phyloP scores from a whole-genome alignment of 495 filamentous ascomycete genomes.

The Annulohypoxylon maeteangense region DNA sequence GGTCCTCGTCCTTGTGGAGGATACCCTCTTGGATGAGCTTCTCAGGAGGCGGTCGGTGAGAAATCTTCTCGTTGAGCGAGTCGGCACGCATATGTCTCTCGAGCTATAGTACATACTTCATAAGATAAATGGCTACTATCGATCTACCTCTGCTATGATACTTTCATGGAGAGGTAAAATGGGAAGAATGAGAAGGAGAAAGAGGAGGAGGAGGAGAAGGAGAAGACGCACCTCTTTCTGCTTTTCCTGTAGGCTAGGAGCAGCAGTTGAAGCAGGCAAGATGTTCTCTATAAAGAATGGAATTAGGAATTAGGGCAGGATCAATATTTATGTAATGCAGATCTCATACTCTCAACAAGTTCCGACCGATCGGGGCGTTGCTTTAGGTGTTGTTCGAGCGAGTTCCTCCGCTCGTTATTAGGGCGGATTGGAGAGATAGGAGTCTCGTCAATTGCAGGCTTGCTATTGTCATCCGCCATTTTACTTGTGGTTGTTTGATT shows the following conservation, averaged over 20 bases:
- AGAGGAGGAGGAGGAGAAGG: neutral
- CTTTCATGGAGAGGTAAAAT: neutral
- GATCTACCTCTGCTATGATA: neutral
- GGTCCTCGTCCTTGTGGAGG: conserved; percentile 73
- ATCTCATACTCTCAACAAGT: conserved; percentile 84
- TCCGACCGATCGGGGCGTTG: conserved; percentile 82
- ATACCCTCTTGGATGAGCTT: conserved; percentile 82
- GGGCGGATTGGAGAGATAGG: conserved; percentile 71
- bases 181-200: too few species aligned
- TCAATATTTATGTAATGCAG: conserved; percentile 6
- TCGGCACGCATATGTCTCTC: conserved; percentile 87
- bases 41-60: conserved; percentile 77
- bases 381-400: conserved; percentile 86
- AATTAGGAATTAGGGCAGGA: too few species aligned
- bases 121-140: neutral
- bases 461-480: conserved; percentile 55
- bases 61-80: conserved; percentile 82
- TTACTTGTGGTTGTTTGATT: conserved; percentile 18
- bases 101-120: conserved; percentile 60
- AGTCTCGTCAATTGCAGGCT: conserved; percentile 61
- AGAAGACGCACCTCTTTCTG: conserved; percentile 68
- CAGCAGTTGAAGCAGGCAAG: conserved; percentile 77
- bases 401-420: conserved; percentile 76
- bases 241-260: conserved; percentile 77
- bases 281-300: conserved; percentile 70